phyloP scores from a whole-genome alignment of 306 rosid species.

The Pyrus bretschneideri region DNA sequence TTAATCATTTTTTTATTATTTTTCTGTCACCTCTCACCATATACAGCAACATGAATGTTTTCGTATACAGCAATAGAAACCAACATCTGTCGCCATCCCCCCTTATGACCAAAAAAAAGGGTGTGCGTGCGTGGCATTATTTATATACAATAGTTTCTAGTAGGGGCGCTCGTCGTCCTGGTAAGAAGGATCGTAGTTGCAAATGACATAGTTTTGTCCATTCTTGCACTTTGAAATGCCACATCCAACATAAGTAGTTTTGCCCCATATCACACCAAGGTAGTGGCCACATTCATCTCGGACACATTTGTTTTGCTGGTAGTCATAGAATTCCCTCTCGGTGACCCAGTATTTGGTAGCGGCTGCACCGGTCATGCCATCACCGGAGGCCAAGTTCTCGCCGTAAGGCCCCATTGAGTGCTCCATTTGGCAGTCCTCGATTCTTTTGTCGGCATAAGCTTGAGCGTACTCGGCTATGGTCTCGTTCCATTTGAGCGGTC shows the following conservation, averaged over 20 bases:
- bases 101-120: too few species aligned
- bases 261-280: conserved; percentile 25
- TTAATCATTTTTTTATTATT: too few species aligned
- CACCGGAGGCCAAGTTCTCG: conserved; percentile 38
- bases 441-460: conserved; percentile 5
- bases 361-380: conserved; percentile 12
- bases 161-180: conserved; percentile 18
- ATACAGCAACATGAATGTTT: too few species aligned
- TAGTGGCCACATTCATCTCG: conserved; percentile 16
- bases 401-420: conserved; percentile 39
- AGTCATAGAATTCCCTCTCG: not conserved
- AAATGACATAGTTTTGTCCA: conserved; percentile 5
- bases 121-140: not conserved
- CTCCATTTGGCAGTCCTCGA: conserved; percentile 14
- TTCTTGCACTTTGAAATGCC: conserved; percentile 14
- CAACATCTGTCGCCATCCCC: too few species aligned
- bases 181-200: conserved; percentile 25
- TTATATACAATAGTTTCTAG: not conserved
- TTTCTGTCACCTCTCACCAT: not conserved
- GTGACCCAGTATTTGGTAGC: not conserved
- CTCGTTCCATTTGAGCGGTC: not conserved
- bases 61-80: too few species aligned
- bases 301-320: not conserved
- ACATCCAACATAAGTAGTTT: conserved; percentile 19
- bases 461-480: conserved; percentile 12